Conservation (phyloP, 495 filamentous ascomycete species). For the Tirmania nivea region DNA sequence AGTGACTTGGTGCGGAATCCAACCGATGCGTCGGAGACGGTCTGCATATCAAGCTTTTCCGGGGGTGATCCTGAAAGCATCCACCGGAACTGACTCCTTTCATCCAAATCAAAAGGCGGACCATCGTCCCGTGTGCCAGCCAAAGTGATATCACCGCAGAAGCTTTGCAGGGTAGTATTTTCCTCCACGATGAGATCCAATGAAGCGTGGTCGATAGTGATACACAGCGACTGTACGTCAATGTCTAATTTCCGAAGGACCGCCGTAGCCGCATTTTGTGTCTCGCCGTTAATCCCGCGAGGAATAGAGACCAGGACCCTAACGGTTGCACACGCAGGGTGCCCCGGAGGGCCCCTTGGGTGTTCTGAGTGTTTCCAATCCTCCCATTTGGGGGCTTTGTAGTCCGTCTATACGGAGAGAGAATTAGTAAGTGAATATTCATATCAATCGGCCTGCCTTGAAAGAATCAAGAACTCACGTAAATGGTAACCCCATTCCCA, state of each 20-base stretch:
- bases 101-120: background rate
- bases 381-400: too few relatives aligned
- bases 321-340: background rate
- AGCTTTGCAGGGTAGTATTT: background rate
- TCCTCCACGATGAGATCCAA: background rate
- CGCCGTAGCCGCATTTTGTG: background rate
- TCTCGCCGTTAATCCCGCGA: background rate
- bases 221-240: background rate
- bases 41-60: background rate
- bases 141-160: background rate
- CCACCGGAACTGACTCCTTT: background rate
- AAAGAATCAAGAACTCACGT: background rate
- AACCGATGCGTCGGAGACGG: background rate
- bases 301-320: background rate
- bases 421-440: too few relatives aligned
- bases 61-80: background rate
- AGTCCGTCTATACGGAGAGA: too few relatives aligned
- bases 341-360: too few relatives aligned
- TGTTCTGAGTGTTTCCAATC: too few relatives aligned
- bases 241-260: background rate
- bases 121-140: background rate
- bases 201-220: background rate
- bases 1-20: background rate
- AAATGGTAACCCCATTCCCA: background rate
- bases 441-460: too few relatives aligned